Evolutionary conservation across 176 grass and related monocot species (phyloP).

Genomic region (Cenchrus americanus): DNA sequence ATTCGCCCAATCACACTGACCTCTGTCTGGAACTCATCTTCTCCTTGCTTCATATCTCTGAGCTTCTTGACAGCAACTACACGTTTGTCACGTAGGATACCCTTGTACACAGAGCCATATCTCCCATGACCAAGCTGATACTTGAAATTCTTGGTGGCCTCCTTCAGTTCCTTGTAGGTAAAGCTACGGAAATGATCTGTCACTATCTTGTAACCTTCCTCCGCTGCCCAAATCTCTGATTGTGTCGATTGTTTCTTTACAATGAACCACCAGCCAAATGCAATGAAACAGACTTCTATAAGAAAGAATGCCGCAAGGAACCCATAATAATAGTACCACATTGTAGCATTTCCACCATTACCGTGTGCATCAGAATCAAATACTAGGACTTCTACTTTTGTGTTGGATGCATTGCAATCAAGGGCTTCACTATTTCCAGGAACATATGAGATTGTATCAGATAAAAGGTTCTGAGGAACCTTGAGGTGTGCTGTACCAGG

Average conservation of each 20-base stretch:
- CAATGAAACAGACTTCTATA: constrained; percentile 46
- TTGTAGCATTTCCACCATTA: not conserved
- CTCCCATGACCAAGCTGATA: constrained; percentile 39
- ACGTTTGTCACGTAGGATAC: constrained; percentile 14
- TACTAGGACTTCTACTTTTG: not conserved
- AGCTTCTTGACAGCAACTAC: constrained; percentile 36
- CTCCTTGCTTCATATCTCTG: constrained; percentile 14
- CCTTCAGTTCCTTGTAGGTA: constrained; percentile 25
- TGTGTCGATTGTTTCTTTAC: constrained; percentile 7
- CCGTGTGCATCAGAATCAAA: constrained; percentile 12
- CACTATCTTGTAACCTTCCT: constrained; percentile 60
- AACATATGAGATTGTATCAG: not conserved
- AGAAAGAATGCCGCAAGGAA: constrained; percentile 33
- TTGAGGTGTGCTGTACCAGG: constrained; percentile 32
- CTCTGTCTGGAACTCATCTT: constrained; percentile 37
- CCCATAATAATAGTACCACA: constrained; percentile 45
- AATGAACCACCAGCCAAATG: constrained; percentile 55
- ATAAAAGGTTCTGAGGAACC: constrained; percentile 17
- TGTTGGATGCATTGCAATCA: not conserved
- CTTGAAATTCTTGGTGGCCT: constrained; percentile 25
- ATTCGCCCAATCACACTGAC: constrained; percentile 36
- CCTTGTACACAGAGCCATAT: constrained; percentile 40
- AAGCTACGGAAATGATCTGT: constrained; percentile 41
- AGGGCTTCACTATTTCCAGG: not conserved
- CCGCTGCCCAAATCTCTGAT: constrained; percentile 19